A percentile compares a stretch with the other conserved stretches of the same genome.
Conservation (phyloP, 192 early-diverging fungal species). For the Backusella tuberculispora region DNA sequence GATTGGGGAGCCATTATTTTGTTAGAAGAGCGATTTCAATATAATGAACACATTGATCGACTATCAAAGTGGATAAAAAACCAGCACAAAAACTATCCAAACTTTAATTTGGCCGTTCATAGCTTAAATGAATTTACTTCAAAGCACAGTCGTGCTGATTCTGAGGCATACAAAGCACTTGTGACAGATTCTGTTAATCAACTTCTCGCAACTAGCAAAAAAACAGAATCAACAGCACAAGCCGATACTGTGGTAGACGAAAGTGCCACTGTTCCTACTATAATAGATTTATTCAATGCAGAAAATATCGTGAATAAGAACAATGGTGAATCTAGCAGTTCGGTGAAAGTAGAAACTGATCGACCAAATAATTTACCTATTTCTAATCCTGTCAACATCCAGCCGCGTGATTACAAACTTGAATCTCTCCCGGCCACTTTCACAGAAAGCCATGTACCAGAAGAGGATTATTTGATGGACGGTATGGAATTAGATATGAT, state of each 20-base stretch:
- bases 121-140: slow-evolving; percentile 8
- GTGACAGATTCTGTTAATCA: not conserved
- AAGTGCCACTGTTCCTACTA: too few species aligned
- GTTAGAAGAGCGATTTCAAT: slow-evolving; percentile 55
- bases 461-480: not conserved
- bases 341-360: too few species aligned
- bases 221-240: not conserved
- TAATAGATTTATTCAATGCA: too few species aligned
- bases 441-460: too few species aligned
- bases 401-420: too few species aligned
- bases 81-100: slow-evolving; percentile 26
- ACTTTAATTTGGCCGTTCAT: slow-evolving; percentile 42
- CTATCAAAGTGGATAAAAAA: slow-evolving; percentile 73
- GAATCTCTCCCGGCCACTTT: too few species aligned
- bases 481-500: not conserved
- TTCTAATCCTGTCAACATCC: too few species aligned
- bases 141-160: not conserved
- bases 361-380: too few species aligned
- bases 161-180: not conserved
- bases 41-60: slow-evolving; percentile 44
- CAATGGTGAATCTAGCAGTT: too few species aligned
- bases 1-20: slow-evolving; percentile 72
- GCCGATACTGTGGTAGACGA: too few species aligned
- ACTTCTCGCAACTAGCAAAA: not conserved
- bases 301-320: too few species aligned